Conservation (phyloP, 495 filamentous ascomycete species). For the Aspergillus indologenus region DNA sequence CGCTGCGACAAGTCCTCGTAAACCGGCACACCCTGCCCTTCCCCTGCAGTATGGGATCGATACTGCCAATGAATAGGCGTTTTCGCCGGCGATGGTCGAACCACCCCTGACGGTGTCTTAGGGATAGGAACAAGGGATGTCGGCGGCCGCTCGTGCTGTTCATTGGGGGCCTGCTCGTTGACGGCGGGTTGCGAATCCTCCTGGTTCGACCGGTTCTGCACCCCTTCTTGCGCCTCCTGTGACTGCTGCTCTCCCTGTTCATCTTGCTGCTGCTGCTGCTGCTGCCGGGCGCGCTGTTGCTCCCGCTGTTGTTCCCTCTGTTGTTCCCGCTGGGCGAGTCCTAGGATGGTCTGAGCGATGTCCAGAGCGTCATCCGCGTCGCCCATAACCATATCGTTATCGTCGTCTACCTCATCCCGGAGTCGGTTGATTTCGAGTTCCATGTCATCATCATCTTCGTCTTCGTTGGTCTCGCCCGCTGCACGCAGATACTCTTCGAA, state of each 20-base stretch:
- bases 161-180: constrained; percentile 57
- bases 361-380: constrained; percentile 62
- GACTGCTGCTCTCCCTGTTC: constrained; percentile 7
- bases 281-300: constrained; percentile 5
- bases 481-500: constrained; percentile 36
- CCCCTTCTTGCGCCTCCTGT: constrained; percentile 22
- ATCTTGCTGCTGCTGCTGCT: constrained; percentile 1
- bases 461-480: constrained; percentile 30
- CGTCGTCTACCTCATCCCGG: constrained; percentile 33
- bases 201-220: constrained; percentile 61
- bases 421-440: constrained; percentile 27
- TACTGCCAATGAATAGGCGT: constrained; percentile 83
- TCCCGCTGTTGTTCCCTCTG: neutral
- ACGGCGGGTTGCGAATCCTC: constrained; percentile 51
- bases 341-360: constrained; percentile 64
- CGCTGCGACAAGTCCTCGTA: constrained; percentile 85
- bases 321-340: constrained; percentile 19
- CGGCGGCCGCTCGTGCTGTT: constrained; percentile 23
- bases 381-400: constrained; percentile 53
- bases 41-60: constrained; percentile 61
- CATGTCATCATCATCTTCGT: constrained; percentile 32
- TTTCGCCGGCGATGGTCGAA: constrained; percentile 35
- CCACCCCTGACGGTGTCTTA: constrained; percentile 31
- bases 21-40: constrained; percentile 54
- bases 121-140: constrained; percentile 36